A percentile compares a stretch with the other conserved stretches of the same genome.
Conservation (phyloP, 148 eudicot genomes). For the Rhododendron griersonianum region DNA sequence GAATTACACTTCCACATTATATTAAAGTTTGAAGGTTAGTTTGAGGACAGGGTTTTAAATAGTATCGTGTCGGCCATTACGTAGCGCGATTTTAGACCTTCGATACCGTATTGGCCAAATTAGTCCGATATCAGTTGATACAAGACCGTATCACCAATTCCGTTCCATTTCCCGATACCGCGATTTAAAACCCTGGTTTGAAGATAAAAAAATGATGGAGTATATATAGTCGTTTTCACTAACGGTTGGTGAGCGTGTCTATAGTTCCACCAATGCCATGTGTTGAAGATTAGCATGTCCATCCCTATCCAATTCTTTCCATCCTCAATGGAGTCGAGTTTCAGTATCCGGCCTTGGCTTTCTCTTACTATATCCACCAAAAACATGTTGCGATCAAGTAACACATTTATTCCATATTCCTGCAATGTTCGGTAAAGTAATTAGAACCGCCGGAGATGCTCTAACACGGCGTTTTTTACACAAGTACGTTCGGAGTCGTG, state of each 20-base stretch:
- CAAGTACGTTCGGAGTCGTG: not conserved
- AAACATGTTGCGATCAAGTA: conserved; percentile 34
- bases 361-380: conserved; percentile 47
- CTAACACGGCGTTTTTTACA: not conserved
- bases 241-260: conserved; percentile 1
- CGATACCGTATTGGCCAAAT: too few relatives aligned
- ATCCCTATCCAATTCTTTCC: conserved; percentile 54
- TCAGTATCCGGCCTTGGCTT: conserved; percentile 33
- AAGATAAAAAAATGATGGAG: not conserved
- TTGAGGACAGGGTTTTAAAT: not conserved
- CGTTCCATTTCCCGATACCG: not conserved
- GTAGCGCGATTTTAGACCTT: not conserved
- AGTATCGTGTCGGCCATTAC: too few relatives aligned
- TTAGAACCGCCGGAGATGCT: not conserved
- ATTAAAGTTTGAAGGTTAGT: not conserved
- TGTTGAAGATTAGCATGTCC: conserved; percentile 56
- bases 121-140: not conserved
- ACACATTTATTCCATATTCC: conserved; percentile 10
- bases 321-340: conserved; percentile 40
- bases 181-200: not conserved
- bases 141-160: not conserved
- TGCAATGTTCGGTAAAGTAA: not conserved
- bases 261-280: conserved; percentile 71
- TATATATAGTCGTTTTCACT: not conserved
- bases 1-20: not conserved